Evolutionary conservation across 257 asterid genomes (phyloP).

Genomic region (Euphrasia confusa): DNA sequence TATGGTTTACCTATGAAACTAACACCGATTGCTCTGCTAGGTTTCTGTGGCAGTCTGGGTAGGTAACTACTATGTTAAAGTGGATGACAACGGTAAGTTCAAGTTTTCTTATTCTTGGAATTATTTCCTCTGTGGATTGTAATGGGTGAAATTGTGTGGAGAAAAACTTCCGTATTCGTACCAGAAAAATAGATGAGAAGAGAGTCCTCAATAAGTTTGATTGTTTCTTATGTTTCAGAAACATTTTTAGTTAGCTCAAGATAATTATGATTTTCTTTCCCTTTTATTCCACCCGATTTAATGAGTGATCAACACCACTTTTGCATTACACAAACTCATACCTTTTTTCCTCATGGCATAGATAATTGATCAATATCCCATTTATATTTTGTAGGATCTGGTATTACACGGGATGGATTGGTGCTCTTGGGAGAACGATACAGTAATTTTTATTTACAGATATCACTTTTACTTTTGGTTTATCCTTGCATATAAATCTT

Average conservation of each 20-base stretch:
- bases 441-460: slow-evolving; percentile 37
- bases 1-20: slow-evolving; percentile 16
- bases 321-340: neutral
- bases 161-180: slow-evolving; percentile 5
- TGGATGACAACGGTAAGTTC: slow-evolving; percentile 69
- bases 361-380: slow-evolving; percentile 19
- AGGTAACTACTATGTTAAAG: slow-evolving; percentile 65
- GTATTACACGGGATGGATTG: slow-evolving; percentile 79
- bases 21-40: slow-evolving; percentile 36
- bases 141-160: slow-evolving; percentile 19
- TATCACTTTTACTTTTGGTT: slow-evolving; percentile 4
- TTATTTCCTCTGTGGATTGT: slow-evolving; percentile 10
- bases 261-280: slow-evolving; percentile 12
- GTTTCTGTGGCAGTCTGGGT: slow-evolving; percentile 61
- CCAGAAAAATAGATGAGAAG: slow-evolving; percentile 9
- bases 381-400: slow-evolving; percentile 51
- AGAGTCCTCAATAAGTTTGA: slow-evolving; percentile 14
- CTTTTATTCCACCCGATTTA: neutral
- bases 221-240: neutral
- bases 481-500: slow-evolving; percentile 7
- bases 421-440: slow-evolving; percentile 72
- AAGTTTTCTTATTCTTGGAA: slow-evolving; percentile 4
- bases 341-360: slow-evolving; percentile 7
- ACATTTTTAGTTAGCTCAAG: slow-evolving; percentile 11
- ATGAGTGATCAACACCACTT: neutral